Conservation (phyloP, 1,139 yeast species). For the Suhomyces panamericanus region DNA sequence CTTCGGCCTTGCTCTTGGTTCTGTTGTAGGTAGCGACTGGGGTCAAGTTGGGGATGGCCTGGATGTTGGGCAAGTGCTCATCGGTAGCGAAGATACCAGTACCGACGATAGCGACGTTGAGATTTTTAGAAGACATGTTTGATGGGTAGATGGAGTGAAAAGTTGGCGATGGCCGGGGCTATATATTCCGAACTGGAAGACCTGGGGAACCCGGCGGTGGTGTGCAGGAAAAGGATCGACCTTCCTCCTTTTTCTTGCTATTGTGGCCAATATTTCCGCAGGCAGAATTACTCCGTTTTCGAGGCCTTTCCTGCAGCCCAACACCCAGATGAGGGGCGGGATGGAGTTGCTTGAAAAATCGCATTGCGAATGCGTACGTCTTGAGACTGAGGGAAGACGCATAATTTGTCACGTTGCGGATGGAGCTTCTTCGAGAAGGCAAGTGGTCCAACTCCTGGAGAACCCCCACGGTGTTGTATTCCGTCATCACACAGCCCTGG, state of each 20-base stretch:
- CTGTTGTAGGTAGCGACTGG: conserved; percentile 72
- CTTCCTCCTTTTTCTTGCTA: conserved; percentile 3
- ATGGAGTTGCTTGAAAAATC: conserved; percentile 5
- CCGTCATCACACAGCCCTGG: conserved; percentile 11
- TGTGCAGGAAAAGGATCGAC: neutral
- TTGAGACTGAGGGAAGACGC: conserved; percentile 1
- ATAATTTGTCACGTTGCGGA: neutral
- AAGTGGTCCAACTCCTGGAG: conserved; percentile 12
- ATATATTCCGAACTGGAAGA: neutral
- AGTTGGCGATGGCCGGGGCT: neutral
- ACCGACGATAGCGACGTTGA: conserved; percentile 77
- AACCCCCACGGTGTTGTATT: conserved; percentile 14
- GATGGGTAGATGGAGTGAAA: neutral
- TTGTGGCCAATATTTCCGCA: too few species aligned
- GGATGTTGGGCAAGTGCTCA: conserved; percentile 73
- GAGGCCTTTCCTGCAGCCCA: neutral
- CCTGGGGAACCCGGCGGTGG: neutral
- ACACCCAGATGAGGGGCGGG: neutral
- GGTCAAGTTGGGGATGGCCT: conserved; percentile 36
- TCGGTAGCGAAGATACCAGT: conserved; percentile 92
- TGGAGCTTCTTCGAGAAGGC: conserved; percentile 2
- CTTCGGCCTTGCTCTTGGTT: conserved; percentile 77
- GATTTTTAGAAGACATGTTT: conserved; percentile 15
- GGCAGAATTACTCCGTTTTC: too few species aligned
- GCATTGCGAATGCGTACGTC: conserved; percentile 4